Percentiles rank a stretch among this genome's conserved stretches.
These are phyloP conservation scores for Elaphomyces granulatus DNA, from an alignment of 495 filamentous ascomycete species.

Conservation along the genomic window DNA sequence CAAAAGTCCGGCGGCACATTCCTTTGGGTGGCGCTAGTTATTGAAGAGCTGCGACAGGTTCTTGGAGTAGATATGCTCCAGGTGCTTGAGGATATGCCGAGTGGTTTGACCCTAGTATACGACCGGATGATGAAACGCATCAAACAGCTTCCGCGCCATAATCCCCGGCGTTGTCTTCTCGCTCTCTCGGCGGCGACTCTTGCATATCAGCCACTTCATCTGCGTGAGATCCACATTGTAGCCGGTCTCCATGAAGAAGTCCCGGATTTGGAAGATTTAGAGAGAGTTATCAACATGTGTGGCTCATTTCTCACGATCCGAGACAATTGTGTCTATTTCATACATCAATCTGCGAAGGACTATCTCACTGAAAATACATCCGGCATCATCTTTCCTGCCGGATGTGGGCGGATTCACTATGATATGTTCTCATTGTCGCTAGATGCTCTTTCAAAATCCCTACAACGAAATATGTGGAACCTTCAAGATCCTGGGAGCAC, in stretches of 20 bases:
- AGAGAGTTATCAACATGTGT: slow-evolving; percentile 7
- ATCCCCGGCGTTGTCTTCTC: background rate
- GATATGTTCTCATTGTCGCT: slow-evolving; percentile 19
- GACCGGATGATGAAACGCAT: slow-evolving; percentile 10
- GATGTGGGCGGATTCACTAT: slow-evolving; percentile 12
- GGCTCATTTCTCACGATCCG: slow-evolving; percentile 14
- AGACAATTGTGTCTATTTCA: slow-evolving; percentile 17
- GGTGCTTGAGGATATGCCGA: slow-evolving; percentile 3
- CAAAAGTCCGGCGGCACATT: slow-evolving; percentile 19
- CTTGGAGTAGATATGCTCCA: slow-evolving; percentile 4
- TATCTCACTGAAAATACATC: no score
- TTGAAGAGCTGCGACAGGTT: slow-evolving; percentile 3
- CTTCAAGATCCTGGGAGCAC: slow-evolving; percentile 1
- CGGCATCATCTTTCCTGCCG: background rate
- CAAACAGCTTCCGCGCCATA: background rate
- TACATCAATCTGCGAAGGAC: slow-evolving; percentile 33
- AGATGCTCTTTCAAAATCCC: slow-evolving; percentile 4
- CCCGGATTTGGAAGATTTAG: background rate
- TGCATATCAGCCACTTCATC: slow-evolving; percentile 5
- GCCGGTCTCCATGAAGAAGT: background rate
- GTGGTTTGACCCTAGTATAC: slow-evolving; percentile 8
- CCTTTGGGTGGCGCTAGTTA: slow-evolving; percentile 24
- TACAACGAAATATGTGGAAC: slow-evolving; percentile 13
- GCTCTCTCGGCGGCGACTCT: background rate
- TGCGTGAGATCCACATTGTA: slow-evolving; percentile 7